Evolutionary conservation across 139 green algal species (phyloP).

Genomic region (Micromonas pusilla): DNA sequence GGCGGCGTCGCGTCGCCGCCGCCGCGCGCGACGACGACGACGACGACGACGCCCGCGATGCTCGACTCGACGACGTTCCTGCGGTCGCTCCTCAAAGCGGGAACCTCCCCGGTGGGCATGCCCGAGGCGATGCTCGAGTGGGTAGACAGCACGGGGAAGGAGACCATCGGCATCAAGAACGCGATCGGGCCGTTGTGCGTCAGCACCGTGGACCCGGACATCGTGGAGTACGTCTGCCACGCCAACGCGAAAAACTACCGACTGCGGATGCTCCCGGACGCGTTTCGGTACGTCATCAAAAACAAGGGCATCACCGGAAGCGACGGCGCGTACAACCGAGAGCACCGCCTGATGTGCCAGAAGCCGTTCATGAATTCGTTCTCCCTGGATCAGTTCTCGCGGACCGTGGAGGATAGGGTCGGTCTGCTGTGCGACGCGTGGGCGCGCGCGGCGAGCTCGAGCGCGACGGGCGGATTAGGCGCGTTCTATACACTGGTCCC

Average conservation of each 20-base stretch:
- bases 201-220: slow-evolving; percentile 39
- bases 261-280: slow-evolving; percentile 56
- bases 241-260: slow-evolving; percentile 61
- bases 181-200: slow-evolving; percentile 24
- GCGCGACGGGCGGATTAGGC: too few relatives aligned
- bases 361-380: slow-evolving; percentile 52
- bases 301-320: slow-evolving; percentile 61
- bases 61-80: slow-evolving; percentile 10
- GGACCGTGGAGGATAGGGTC: slow-evolving; percentile 20
- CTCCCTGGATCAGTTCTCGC: slow-evolving; percentile 13
- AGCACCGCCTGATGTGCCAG: slow-evolving; percentile 56
- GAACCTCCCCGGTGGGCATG: slow-evolving; percentile 11
- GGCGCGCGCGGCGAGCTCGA: not conserved
- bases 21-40: not conserved
- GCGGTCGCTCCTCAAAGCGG: slow-evolving; percentile 15
- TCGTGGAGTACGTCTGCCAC: slow-evolving; percentile 54
- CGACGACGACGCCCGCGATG: not conserved
- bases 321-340: slow-evolving; percentile 60
- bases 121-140: slow-evolving; percentile 28
- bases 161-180: slow-evolving; percentile 24
- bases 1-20: not conserved
- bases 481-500: too few relatives aligned
- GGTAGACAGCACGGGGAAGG: not conserved
- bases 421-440: slow-evolving; percentile 14
- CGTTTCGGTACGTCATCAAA: slow-evolving; percentile 61